Percentiles rank a stretch among this genome's conserved stretches.
Evolutionary conservation across 352 stramenopile species (phyloP).

Genomic region (Globisporangium lucens): DNA sequence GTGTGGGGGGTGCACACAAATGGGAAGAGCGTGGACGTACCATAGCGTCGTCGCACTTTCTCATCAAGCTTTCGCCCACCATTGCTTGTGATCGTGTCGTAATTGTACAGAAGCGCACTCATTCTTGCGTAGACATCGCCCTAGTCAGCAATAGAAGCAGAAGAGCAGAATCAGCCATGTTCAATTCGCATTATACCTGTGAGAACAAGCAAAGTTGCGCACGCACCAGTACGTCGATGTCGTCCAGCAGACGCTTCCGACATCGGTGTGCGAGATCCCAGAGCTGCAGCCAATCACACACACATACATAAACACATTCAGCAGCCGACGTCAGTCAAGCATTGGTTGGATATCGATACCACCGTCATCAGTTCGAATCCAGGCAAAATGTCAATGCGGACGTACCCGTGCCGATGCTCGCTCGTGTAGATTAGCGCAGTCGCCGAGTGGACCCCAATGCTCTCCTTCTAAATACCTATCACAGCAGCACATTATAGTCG

Average conservation of each 20-base stretch:
- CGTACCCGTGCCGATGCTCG: constrained; percentile 44
- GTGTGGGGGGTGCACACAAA: too few species aligned
- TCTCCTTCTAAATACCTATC: constrained; percentile 61
- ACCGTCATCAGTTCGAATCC: not conserved
- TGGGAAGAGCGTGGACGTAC: constrained; percentile 22
- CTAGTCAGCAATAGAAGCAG: constrained; percentile 12
- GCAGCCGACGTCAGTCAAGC: not conserved
- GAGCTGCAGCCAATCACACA: constrained; percentile 28
- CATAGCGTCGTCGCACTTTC: constrained; percentile 38
- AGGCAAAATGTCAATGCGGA: not conserved
- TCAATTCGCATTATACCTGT: too few species aligned
- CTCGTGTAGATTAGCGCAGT: constrained; percentile 45
- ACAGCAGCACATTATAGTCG: not conserved
- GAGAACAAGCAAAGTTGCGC: not conserved
- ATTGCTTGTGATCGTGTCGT: constrained; percentile 9
- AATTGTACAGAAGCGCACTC: constrained; percentile 28
- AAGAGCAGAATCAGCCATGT: not conserved
- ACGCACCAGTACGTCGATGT: constrained; percentile 48
- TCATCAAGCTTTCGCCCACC: constrained; percentile 31
- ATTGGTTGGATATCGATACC: not conserved
- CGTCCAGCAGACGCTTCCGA: constrained; percentile 45
- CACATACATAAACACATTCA: not conserved
- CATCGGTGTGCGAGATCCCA: constrained; percentile 73
- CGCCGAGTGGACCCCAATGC: constrained; percentile 55
- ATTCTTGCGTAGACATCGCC: constrained; percentile 44